Conservation (phyloP, 345 rosid genomes). For the Salix exigua region DNA sequence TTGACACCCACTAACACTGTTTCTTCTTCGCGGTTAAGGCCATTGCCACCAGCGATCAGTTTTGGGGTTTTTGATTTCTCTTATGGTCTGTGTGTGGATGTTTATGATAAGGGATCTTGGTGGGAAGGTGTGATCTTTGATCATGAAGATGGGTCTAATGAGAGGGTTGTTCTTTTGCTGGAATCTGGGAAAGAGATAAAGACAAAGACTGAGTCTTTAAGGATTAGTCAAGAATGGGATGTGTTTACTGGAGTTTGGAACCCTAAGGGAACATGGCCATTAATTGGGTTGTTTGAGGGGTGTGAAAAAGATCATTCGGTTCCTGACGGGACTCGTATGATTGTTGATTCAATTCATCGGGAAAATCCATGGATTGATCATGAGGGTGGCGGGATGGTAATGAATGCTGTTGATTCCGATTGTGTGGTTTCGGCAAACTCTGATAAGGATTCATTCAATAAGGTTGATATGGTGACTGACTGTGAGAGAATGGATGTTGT, state of each 20-base stretch:
- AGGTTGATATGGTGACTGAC: no score
- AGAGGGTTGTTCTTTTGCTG: constrained; percentile 17
- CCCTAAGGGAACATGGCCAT: constrained; percentile 9
- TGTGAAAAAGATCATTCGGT: background rate
- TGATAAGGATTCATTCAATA: no score
- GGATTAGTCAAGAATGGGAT: constrained; percentile 12
- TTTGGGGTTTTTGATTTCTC: background rate
- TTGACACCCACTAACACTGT: no score
- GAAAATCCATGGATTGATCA: no score
- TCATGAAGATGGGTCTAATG: background rate
- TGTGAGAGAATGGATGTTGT: no score
- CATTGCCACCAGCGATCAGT: background rate
- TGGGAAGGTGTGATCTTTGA: constrained; percentile 15
- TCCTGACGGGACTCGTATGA: no score
- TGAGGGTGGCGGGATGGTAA: no score
- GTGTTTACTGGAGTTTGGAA: background rate
- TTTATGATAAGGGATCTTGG: background rate
- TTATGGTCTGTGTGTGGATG: constrained; percentile 12
- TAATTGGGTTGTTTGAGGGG: background rate
- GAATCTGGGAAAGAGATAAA: background rate
- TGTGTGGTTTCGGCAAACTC: no score
- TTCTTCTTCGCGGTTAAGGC: constrained; percentile 1
- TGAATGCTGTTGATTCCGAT: no score
- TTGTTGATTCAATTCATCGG: no score
- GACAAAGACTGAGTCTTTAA: background rate